Evolutionary conservation across 192 early-diverging fungal genomes (phyloP).

Genomic region (Rhizoclosmatium sp.): DNA sequence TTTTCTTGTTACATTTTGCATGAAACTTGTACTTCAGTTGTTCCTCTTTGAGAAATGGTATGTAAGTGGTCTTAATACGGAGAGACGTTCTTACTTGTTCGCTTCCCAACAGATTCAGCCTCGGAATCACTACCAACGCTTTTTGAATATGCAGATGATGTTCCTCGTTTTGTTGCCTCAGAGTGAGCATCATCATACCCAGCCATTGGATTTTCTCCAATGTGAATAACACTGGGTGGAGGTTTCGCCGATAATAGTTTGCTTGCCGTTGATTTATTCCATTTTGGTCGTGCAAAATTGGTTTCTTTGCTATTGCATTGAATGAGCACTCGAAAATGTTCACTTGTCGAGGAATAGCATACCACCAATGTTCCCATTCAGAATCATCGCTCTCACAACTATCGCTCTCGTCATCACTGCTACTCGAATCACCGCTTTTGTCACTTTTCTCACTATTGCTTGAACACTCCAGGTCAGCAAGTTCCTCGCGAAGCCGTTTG

Average conservation of each 20-base stretch:
- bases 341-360: slow-evolving; percentile 2
- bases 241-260: slow-evolving; percentile 45
- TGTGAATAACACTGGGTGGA: slow-evolving; percentile 51
- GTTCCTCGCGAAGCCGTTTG: background rate
- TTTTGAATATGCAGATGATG: background rate
- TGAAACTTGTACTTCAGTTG: slow-evolving; percentile 1
- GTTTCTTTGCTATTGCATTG: slow-evolving; percentile 24
- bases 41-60: background rate
- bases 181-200: background rate
- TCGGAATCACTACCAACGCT: background rate
- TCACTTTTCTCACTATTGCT: background rate
- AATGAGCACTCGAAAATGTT: slow-evolving; percentile 6
- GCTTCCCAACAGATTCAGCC: background rate
- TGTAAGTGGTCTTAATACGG: background rate
- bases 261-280: slow-evolving; percentile 52
- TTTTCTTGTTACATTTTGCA: slow-evolving; percentile 23
- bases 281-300: slow-evolving; percentile 26
- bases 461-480: background rate
- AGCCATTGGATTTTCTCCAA: slow-evolving; percentile 37
- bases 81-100: background rate
- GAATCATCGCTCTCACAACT: slow-evolving; percentile 22
- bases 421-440: slow-evolving; percentile 4
- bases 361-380: slow-evolving; percentile 54
- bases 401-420: background rate
- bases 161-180: background rate